Percentiles rank a stretch among this genome's conserved stretches.
Evolutionary conservation across 257 asterid species (phyloP).

Genomic region (Fraxinus pennsylvanica): DNA sequence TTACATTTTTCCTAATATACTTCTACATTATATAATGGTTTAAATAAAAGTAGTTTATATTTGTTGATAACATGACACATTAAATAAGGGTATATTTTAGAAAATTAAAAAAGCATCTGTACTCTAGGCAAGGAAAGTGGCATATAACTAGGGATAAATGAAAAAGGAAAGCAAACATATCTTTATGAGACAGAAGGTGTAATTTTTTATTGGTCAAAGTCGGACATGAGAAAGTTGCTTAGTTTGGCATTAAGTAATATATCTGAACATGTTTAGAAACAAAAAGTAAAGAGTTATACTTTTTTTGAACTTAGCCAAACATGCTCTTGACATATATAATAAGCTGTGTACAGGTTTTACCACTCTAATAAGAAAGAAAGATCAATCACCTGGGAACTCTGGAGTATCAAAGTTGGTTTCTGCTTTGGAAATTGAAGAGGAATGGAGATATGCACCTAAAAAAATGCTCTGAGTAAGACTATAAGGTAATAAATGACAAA

Average conservation of each 20-base stretch:
- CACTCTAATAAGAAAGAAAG: not conserved
- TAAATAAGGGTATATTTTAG: too few species aligned
- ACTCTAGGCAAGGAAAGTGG: too few species aligned
- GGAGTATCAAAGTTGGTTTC: constrained; percentile 67
- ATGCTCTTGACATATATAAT: not conserved
- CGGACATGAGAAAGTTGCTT: not conserved
- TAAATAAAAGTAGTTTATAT: too few species aligned
- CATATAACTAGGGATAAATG: too few species aligned
- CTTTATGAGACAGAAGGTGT: too few species aligned
- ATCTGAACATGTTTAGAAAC: not conserved
- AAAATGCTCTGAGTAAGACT: constrained; percentile 6
- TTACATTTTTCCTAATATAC: too few species aligned
- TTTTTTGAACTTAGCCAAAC: not conserved
- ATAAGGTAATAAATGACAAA: not conserved
- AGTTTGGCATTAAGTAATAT: not conserved
- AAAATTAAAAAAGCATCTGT: too few species aligned
- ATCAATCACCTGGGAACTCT: constrained; percentile 72
- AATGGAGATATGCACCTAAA: constrained; percentile 74
- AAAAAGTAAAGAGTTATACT: too few species aligned
- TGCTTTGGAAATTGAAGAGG: constrained; percentile 92
- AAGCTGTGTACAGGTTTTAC: not conserved
- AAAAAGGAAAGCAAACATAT: too few species aligned
- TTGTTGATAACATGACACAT: too few species aligned
- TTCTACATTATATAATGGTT: too few species aligned
- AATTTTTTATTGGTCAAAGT: too few species aligned